phyloP scores from a whole-genome alignment of 2,329 filamentous ascomycete species.

The Ophiostoma fasciatum region DNA sequence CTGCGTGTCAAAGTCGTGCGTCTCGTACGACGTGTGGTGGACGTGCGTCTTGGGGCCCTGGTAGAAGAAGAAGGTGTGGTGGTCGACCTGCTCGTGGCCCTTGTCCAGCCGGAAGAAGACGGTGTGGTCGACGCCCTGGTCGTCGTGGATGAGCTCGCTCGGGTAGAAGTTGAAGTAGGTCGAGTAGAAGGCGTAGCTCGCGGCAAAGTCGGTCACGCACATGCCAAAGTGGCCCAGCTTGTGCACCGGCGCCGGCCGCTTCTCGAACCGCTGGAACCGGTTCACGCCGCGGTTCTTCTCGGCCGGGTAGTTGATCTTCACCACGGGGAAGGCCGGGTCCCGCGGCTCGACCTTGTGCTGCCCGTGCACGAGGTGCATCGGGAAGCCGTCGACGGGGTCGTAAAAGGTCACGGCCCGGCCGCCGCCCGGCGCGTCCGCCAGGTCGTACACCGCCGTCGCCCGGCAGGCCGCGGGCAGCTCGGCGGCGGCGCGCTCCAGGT shows the following conservation, averaged over 20 bases:
- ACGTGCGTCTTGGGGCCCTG: conserved; percentile 35
- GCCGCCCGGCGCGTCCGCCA: conserved; percentile 36
- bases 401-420: conserved; percentile 37
- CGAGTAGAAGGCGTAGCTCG: conserved; percentile 33
- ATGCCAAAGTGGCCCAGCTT: conserved; percentile 41
- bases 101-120: conserved; percentile 31
- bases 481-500: conserved; percentile 34
- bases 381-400: conserved; percentile 39
- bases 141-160: conserved; percentile 30
- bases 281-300: conserved; percentile 36
- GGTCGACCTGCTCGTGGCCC: conserved; percentile 30
- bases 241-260: conserved; percentile 25
- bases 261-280: conserved; percentile 36
- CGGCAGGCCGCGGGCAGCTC: conserved; percentile 31
- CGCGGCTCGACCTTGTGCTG: conserved; percentile 27
- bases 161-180: conserved; percentile 35
- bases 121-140: conserved; percentile 22
- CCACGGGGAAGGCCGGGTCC: conserved; percentile 25
- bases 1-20: conserved; percentile 58
- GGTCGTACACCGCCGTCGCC: conserved; percentile 32
- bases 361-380: conserved; percentile 42
- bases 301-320: conserved; percentile 31
- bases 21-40: conserved; percentile 56
- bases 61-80: conserved; percentile 37
- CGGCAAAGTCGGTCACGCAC: conserved; percentile 35